phyloP scores from a whole-genome alignment of 768 basidiomycete genomes.

The Boletus vinaceobasis region DNA sequence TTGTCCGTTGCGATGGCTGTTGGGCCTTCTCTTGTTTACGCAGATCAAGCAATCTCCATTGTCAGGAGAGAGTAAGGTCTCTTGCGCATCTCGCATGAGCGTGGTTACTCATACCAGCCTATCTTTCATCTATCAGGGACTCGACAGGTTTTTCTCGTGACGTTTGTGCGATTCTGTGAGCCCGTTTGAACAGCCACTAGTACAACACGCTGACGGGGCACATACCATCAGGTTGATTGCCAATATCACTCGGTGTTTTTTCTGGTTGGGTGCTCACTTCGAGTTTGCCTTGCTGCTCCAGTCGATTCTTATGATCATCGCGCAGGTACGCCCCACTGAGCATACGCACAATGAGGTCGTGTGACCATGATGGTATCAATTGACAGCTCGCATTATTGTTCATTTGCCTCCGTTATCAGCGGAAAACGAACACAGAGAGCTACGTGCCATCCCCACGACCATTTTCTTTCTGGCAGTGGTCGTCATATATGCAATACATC shows the following conservation, averaged over 20 bases:
- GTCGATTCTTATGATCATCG: conserved; percentile 79
- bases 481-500: conserved; percentile 69
- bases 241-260: conserved; percentile 87
- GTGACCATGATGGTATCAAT: conserved; percentile 18
- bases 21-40: conserved; percentile 81
- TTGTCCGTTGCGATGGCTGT: conserved; percentile 83
- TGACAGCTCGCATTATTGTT: conserved; percentile 70
- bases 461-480: conserved; percentile 85
- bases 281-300: conserved; percentile 76
- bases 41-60: conserved; percentile 80
- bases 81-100: neutral
- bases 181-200: conserved; percentile 5
- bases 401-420: conserved; percentile 75
- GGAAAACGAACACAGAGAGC: conserved; percentile 55
- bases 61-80: conserved; percentile 61
- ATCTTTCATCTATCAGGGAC: conserved; percentile 48
- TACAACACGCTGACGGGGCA: conserved; percentile 5
- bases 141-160: conserved; percentile 84
- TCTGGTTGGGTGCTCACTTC: conserved; percentile 81
- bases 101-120: conserved; percentile 2
- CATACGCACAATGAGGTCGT: conserved; percentile 11
- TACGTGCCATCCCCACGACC: conserved; percentile 60
- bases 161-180: conserved; percentile 78
- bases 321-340: conserved; percentile 53
- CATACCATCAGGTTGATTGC: conserved; percentile 57